phyloP scores from a whole-genome alignment of 768 basidiomycete species.

The Tylopilus sp. region DNA sequence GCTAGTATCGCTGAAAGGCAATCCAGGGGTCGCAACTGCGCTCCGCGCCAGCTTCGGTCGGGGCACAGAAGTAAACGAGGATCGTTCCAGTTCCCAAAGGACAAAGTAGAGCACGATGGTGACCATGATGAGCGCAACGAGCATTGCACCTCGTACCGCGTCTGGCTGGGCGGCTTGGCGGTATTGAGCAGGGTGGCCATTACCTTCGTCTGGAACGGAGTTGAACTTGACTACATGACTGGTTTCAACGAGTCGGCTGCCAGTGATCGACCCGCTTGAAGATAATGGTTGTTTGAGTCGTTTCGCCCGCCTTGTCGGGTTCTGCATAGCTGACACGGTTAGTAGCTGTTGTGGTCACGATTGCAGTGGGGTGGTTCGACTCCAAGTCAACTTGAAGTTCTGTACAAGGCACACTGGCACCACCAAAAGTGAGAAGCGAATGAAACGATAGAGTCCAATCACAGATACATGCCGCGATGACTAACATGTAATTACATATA shows the following conservation, averaged over 20 bases:
- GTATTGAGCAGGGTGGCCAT: slow-evolving; percentile 7
- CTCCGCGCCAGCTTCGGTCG: background rate
- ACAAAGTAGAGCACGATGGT: slow-evolving; percentile 23
- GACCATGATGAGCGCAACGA: slow-evolving; percentile 17
- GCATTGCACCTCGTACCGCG: slow-evolving; percentile 10
- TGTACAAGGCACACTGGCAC: too few species aligned
- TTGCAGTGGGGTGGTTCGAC: background rate
- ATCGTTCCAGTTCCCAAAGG: slow-evolving; percentile 16
- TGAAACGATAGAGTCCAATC: too few species aligned
- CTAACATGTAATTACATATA: too few species aligned
- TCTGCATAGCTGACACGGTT: slow-evolving; percentile 9
- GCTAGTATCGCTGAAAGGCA: background rate
- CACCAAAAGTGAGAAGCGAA: too few species aligned
- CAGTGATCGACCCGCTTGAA: background rate
- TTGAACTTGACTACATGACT: background rate
- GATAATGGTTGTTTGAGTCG: slow-evolving; percentile 7
- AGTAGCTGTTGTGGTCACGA: background rate
- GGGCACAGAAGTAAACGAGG: slow-evolving; percentile 3
- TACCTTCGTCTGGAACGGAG: too few species aligned
- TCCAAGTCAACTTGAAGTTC: background rate
- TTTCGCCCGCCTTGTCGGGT: slow-evolving; percentile 16
- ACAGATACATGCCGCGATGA: too few species aligned
- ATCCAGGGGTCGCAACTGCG: too few species aligned
- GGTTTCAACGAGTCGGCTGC: background rate
- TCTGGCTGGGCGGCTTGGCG: slow-evolving; percentile 1